Conservation (phyloP, 208 protist genomes). For the Wallacemonas sp. region DNA sequence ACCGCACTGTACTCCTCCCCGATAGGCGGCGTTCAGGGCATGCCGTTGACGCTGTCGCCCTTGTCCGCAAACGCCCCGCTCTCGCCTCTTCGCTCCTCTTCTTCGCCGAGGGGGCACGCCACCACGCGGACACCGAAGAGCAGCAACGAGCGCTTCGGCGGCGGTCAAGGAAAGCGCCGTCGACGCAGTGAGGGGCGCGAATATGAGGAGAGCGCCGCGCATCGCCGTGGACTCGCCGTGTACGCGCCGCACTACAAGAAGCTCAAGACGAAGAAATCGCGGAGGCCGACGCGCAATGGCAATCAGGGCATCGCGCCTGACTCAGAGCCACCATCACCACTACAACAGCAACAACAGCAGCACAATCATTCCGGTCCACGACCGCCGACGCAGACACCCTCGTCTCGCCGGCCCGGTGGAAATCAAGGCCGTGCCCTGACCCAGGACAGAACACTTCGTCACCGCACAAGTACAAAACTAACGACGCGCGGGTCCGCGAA, state of each 20-base stretch:
- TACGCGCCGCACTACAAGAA: constrained; percentile 2
- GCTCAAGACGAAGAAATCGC: not conserved
- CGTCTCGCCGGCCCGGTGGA: too few relatives aligned
- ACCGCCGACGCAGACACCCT: too few relatives aligned
- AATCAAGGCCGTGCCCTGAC: too few relatives aligned
- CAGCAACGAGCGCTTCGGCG: not conserved
- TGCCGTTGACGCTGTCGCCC: not conserved
- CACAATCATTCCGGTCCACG: not conserved
- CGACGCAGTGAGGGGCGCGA: not conserved
- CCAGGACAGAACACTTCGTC: too few relatives aligned
- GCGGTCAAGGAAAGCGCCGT: not conserved
- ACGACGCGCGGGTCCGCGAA: too few relatives aligned
- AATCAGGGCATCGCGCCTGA: too few relatives aligned
- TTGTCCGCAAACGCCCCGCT: not conserved
- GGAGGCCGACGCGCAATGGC: too few relatives aligned
- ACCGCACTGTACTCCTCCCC: too few relatives aligned
- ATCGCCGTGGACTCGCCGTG: not conserved
- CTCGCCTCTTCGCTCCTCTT: not conserved
- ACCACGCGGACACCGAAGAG: too few relatives aligned
- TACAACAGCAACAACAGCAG: not conserved
- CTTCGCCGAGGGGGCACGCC: not conserved
- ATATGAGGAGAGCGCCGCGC: not conserved
- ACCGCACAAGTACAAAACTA: too few relatives aligned
- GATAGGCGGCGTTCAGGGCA: too few relatives aligned
- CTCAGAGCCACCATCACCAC: not conserved